phyloP scores from a whole-genome alignment of 2,329 filamentous ascomycete species.

The Cercospora sesami region DNA sequence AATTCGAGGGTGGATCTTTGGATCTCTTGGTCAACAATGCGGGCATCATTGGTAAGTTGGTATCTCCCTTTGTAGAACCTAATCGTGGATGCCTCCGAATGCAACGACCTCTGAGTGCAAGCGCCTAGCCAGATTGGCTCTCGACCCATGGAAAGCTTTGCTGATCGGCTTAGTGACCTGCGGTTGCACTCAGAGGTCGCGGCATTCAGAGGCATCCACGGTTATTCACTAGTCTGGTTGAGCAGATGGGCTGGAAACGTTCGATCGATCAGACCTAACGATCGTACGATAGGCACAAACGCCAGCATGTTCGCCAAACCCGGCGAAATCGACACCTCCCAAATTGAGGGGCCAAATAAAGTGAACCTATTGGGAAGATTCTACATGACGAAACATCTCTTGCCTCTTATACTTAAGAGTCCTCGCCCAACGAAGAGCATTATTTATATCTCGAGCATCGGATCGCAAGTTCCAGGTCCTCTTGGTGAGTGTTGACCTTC shows the following conservation, averaged over 20 bases:
- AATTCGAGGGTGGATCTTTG: constrained; percentile 8
- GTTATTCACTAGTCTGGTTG: too few species aligned
- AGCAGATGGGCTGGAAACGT: background rate
- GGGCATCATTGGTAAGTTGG: constrained; percentile 3
- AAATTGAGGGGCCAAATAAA: constrained; percentile 18
- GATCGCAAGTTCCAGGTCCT: constrained; percentile 35
- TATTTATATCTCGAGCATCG: constrained; percentile 38
- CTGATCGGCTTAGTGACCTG: too few species aligned
- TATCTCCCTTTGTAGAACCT: too few species aligned
- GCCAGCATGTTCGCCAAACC: constrained; percentile 11
- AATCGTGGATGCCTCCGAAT: too few species aligned
- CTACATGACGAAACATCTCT: constrained; percentile 28
- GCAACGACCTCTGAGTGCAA: too few species aligned
- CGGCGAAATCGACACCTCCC: constrained; percentile 12
- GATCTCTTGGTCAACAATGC: constrained; percentile 24
- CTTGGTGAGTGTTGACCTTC: constrained; percentile 19
- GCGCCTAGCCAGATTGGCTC: too few species aligned
- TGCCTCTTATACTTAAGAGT: constrained; percentile 15
- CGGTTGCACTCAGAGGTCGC: too few species aligned
- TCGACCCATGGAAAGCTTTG: too few species aligned
- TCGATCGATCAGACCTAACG: background rate
- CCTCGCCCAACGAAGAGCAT: constrained; percentile 17
- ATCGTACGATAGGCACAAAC: background rate
- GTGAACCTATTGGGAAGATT: constrained; percentile 23
- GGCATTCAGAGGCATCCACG: too few species aligned